Percentiles rank a stretch among this genome's conserved stretches.
Evolutionary conservation across 75 land plant genomes (phyloP).

Genomic region (Pseudotsuga menziesii): DNA sequence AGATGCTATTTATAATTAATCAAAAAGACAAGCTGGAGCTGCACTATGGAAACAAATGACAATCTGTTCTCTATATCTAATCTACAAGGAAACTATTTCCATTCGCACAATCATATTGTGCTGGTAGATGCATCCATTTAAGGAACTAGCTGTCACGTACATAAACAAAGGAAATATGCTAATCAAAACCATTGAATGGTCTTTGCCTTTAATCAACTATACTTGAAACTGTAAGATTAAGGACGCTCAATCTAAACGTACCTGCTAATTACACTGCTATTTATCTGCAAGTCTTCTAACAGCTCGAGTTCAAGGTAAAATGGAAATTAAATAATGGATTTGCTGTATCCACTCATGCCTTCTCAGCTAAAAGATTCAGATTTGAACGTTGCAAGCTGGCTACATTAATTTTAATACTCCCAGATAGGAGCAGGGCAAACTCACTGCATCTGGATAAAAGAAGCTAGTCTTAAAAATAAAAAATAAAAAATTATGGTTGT

Average conservation of each 20-base stretch:
- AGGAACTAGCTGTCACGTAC: background rate
- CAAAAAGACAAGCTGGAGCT: background rate
- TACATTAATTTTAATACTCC: too few species aligned
- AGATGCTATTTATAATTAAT: background rate
- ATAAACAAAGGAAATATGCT: background rate
- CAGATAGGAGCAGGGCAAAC: too few species aligned
- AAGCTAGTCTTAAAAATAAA: too few species aligned
- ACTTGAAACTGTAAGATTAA: background rate
- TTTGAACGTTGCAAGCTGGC: too few species aligned
- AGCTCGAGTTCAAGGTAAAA: background rate
- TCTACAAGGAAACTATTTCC: background rate
- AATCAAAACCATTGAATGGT: background rate
- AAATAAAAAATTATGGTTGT: too few species aligned
- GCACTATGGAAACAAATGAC: background rate
- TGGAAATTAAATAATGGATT: too few species aligned
- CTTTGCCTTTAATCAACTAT: background rate
- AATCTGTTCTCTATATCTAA: background rate
- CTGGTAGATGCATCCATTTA: background rate
- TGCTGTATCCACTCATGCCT: too few species aligned
- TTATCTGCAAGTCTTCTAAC: constrained; percentile 1
- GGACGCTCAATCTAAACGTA: background rate
- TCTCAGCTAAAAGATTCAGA: too few species aligned
- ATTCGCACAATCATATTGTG: background rate
- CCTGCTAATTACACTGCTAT: background rate
- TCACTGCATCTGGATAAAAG: too few species aligned